Base-by-base conservation (phyloP, 225 moss, liverwort and hornwort species). In the Takakia lepidozioides region DNA sequence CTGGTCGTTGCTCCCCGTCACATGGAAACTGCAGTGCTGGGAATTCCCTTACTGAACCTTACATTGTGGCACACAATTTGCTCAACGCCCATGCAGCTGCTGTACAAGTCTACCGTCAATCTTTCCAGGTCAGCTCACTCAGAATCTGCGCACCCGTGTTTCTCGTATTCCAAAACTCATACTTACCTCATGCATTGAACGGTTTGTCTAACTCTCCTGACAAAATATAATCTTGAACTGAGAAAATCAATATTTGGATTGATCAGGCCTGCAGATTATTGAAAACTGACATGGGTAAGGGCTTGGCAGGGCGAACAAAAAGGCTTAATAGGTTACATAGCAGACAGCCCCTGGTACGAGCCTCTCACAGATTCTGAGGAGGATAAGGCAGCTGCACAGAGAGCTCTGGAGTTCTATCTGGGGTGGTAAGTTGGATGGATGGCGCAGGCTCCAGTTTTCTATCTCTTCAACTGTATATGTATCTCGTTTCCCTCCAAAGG, bases 301-400 rank as follows among this genome's bases (percentile, higher is more conserved):
- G 3, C 10, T 43, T 20, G 50, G 19, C 40, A 89, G 86, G 55
- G 42, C 21, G 63, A 61, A 46, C 89, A 93, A 74, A 68, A 66
- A 0, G 89, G 84, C 2, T 60, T 60, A 1, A 82, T 89, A 52
- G 89, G 93, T 14, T 63, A 89, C 0, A 84, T 81, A 27, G 62
- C 74, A 28, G 89, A 93, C 59, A 86, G 81, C 29, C 78, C 70
- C 59, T 93, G 86, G 93, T 83, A 64, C 19, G 76, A 79, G 29
- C 86, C 89, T 19, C 30, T 84, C 0, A 81, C 72, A 1, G 46
- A 76, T 7, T 84, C 86, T 5, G 10, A 37, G 1, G 63, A 71
- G 34, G 86, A 93, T 42, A 61, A 52, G 24, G 70, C 69, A 52
- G 86, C 89, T 19, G 64, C 70, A 21, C 54, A 93, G 70, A 59